Conservation (phyloP, 2,329 filamentous ascomycete genomes). For the Fusarium concolor region DNA sequence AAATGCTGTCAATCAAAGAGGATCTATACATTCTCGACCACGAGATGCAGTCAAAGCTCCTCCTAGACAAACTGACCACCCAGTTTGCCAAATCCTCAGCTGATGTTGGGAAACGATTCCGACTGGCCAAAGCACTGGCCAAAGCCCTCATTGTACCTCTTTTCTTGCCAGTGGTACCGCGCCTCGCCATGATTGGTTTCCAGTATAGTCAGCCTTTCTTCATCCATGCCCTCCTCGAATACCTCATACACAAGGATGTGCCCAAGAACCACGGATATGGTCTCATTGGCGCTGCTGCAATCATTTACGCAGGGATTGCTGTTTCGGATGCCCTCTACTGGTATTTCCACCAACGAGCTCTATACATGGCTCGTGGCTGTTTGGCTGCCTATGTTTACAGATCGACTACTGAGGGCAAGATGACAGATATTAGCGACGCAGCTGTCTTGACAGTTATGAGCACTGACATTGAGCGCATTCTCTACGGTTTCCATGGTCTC, state of each 20-base stretch:
- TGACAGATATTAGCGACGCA: slow-evolving; percentile 1
- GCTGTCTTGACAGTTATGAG: not conserved
- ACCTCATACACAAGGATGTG: not conserved
- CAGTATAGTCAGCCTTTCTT: slow-evolving; percentile 3
- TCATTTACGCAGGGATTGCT: not conserved
- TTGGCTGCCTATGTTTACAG: not conserved
- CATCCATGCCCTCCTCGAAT: not conserved
- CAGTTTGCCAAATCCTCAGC: not conserved
- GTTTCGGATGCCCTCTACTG: not conserved
- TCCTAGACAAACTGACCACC: not conserved
- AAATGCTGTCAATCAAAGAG: not conserved
- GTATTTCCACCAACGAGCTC: not conserved
- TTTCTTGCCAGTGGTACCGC: not conserved
- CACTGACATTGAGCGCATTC: not conserved
- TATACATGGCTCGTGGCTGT: slow-evolving; percentile 3
- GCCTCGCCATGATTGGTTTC: not conserved
- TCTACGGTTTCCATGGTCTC: not conserved
- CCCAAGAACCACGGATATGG: not conserved
- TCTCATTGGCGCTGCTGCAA: slow-evolving; percentile 1
- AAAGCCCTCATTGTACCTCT: not conserved
- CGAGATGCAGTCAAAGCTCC: slow-evolving; percentile 1
- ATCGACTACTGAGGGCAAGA: not conserved
- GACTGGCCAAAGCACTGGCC: not conserved
- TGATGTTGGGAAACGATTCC: not conserved
- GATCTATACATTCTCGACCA: not conserved